A percentile compares a stretch with the other conserved stretches of the same genome.
phyloP scores from a whole-genome alignment of 2,329 filamentous ascomycete species.

The Cadophora gregata region DNA sequence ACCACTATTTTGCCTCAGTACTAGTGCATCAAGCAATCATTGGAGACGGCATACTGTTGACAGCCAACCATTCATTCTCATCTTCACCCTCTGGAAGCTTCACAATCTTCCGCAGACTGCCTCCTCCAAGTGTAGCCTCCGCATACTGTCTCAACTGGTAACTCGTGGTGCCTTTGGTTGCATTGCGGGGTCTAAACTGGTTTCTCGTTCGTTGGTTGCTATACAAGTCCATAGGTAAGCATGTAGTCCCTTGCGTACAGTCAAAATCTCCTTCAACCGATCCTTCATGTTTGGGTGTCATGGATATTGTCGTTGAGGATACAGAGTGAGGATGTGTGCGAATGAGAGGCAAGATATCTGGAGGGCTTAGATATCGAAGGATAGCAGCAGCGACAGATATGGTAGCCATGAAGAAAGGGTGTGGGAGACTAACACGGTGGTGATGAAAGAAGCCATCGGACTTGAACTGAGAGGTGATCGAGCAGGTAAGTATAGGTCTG shows the following conservation, averaged over 20 bases:
- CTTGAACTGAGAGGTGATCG: slow-evolving; percentile 23
- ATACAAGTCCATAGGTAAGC: slow-evolving; percentile 44
- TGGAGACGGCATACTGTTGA: slow-evolving; percentile 74
- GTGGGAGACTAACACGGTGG: slow-evolving; percentile 72
- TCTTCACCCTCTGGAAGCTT: slow-evolving; percentile 97
- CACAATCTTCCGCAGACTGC: slow-evolving; percentile 93
- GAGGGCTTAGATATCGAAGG: slow-evolving; percentile 44
- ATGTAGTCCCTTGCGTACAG: slow-evolving; percentile 43
- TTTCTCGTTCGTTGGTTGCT: slow-evolving; percentile 88
- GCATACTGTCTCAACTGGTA: slow-evolving; percentile 98
- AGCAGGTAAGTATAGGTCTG: slow-evolving; percentile 13
- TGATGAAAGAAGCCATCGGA: slow-evolving; percentile 79
- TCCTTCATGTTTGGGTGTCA: slow-evolving; percentile 31
- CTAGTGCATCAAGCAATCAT: neutral
- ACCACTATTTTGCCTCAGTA: slow-evolving; percentile 71
- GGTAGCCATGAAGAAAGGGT: slow-evolving; percentile 44
- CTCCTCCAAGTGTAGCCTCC: slow-evolving; percentile 93
- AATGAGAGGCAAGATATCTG: slow-evolving; percentile 34
- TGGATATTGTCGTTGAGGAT: slow-evolving; percentile 38
- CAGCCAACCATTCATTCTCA: slow-evolving; percentile 96
- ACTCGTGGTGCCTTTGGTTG: slow-evolving; percentile 84
- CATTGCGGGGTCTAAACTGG: slow-evolving; percentile 87
- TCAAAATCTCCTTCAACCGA: slow-evolving; percentile 28
- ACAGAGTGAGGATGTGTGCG: slow-evolving; percentile 41
- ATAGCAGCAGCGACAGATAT: slow-evolving; percentile 34